A percentile compares a stretch with the other conserved stretches of the same genome.
Evolutionary conservation across 1,284 basidiomycete genomes (phyloP).

Genomic region (Bondarzewia mesenterica): DNA sequence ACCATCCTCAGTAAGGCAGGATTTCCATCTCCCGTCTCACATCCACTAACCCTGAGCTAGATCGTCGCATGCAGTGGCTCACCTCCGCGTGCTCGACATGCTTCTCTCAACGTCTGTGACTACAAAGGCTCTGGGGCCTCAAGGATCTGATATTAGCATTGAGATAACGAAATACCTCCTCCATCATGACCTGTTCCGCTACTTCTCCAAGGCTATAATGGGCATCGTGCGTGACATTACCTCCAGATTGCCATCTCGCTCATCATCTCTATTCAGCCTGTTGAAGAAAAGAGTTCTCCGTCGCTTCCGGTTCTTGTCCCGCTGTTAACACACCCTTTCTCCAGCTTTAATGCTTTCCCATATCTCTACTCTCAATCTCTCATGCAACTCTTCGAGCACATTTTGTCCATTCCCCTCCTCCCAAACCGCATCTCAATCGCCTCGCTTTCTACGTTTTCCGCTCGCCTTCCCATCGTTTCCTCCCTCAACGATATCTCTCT

Average conservation of each 20-base stretch:
- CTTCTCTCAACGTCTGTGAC: slow-evolving; percentile 27
- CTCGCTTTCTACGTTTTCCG: slow-evolving; percentile 36
- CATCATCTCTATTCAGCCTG: slow-evolving; percentile 28
- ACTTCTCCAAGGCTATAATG: slow-evolving; percentile 23
- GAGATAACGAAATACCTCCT: slow-evolving; percentile 33
- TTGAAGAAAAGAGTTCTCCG: slow-evolving; percentile 26
- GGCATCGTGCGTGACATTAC: slow-evolving; percentile 17
- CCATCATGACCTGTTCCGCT: slow-evolving; percentile 31
- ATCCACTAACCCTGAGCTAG: slow-evolving; percentile 17
- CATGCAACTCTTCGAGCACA: slow-evolving; percentile 31
- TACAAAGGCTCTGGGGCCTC: slow-evolving; percentile 20
- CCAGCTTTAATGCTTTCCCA: slow-evolving; percentile 21
- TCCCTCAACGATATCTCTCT: slow-evolving; percentile 26
- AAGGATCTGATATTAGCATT: slow-evolving; percentile 15
- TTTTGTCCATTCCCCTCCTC: slow-evolving; percentile 57
- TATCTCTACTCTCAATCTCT: slow-evolving; percentile 18
- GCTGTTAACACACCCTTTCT: slow-evolving; percentile 33
- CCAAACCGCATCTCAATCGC: slow-evolving; percentile 59
- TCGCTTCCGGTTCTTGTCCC: slow-evolving; percentile 34
- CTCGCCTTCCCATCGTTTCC: slow-evolving; percentile 34
- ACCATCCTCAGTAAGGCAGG: slow-evolving; percentile 34
- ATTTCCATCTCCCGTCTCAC: background rate
- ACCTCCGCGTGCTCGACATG: slow-evolving; percentile 32
- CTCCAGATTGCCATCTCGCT: background rate
- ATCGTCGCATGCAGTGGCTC: slow-evolving; percentile 27